These are phyloP conservation scores for Aspergillus steynii DNA, from an alignment of 495 filamentous ascomycete species.

Conservation along the genomic window DNA sequence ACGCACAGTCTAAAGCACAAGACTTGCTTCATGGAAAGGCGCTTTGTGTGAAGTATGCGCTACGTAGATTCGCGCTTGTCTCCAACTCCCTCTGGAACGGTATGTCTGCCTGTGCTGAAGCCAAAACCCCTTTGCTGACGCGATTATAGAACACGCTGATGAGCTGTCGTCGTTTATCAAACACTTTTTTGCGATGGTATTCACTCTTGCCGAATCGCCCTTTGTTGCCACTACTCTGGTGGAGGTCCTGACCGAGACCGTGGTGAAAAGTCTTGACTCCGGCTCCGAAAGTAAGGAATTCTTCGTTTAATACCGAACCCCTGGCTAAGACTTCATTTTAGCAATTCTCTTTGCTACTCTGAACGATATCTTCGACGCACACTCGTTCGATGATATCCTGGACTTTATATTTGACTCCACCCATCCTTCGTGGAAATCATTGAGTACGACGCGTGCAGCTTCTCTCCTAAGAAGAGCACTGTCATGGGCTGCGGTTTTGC, in stretches of 20 bases:
- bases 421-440: slow-evolving; percentile 30
- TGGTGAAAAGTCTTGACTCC: slow-evolving; percentile 36
- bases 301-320: not conserved
- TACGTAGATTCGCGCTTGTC: slow-evolving; percentile 39
- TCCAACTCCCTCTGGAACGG: slow-evolving; percentile 37
- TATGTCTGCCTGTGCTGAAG: slow-evolving; percentile 19
- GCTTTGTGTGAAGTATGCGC: slow-evolving; percentile 51
- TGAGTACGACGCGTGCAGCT: slow-evolving; percentile 37
- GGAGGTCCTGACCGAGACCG: slow-evolving; percentile 41
- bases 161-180: slow-evolving; percentile 29
- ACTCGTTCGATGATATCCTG: slow-evolving; percentile 31
- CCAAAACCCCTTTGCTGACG: slow-evolving; percentile 8
- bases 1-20: slow-evolving; percentile 41
- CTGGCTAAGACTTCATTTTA: slow-evolving; percentile 13
- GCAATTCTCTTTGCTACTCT: slow-evolving; percentile 25
- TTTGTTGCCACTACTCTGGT: slow-evolving; percentile 41
- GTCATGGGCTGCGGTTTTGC: slow-evolving; percentile 36
- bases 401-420: slow-evolving; percentile 33
- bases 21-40: slow-evolving; percentile 66
- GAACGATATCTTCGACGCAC: slow-evolving; percentile 27
- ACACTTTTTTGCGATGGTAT: slow-evolving; percentile 27
- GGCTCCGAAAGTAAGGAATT: slow-evolving; percentile 29
- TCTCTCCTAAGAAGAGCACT: slow-evolving; percentile 43
- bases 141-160: slow-evolving; percentile 28
- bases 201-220: slow-evolving; percentile 37